These are phyloP conservation scores for Fusarium foetens DNA, from an alignment of 2,329 filamentous ascomycete species.

Conservation along the genomic window DNA sequence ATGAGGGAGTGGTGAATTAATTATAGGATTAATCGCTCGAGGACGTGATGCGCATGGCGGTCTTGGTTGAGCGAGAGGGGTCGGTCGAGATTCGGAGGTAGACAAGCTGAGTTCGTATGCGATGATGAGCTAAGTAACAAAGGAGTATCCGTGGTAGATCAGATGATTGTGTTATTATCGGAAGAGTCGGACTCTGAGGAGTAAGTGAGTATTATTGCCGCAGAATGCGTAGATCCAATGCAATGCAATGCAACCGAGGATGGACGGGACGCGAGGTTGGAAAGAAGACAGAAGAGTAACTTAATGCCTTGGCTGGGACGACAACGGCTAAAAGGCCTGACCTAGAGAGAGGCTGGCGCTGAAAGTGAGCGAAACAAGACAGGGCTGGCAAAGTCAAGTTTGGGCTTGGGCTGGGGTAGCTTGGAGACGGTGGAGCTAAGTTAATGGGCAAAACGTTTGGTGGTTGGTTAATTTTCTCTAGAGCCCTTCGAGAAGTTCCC, in stretches of 20 bases:
- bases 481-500: conserved; percentile 26
- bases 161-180: conserved; percentile 14
- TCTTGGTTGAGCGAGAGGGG: conserved; percentile 29
- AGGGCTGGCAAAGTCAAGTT: conserved; percentile 11
- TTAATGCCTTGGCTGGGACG: conserved; percentile 16
- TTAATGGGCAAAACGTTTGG: conserved; percentile 9
- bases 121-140: conserved; percentile 10
- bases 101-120: conserved; percentile 13
- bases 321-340: conserved; percentile 25
- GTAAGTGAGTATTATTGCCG: background rate
- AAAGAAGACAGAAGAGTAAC: conserved; percentile 6
- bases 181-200: conserved; percentile 25
- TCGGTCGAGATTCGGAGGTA: conserved; percentile 33
- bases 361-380: conserved; percentile 11
- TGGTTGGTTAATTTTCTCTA: conserved; percentile 14
- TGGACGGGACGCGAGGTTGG: conserved; percentile 2
- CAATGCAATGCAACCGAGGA: conserved; percentile 8
- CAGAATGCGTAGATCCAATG: conserved; percentile 13
- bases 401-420: conserved; percentile 18
- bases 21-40: conserved; percentile 30
- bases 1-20: conserved; percentile 16
- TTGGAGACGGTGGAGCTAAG: conserved; percentile 15
- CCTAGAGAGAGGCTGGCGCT: conserved; percentile 24
- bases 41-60: conserved; percentile 27
- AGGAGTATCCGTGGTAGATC: conserved; percentile 5